Conservation (phyloP, 148 eudicot genomes). For the Nyssa sinensis region DNA sequence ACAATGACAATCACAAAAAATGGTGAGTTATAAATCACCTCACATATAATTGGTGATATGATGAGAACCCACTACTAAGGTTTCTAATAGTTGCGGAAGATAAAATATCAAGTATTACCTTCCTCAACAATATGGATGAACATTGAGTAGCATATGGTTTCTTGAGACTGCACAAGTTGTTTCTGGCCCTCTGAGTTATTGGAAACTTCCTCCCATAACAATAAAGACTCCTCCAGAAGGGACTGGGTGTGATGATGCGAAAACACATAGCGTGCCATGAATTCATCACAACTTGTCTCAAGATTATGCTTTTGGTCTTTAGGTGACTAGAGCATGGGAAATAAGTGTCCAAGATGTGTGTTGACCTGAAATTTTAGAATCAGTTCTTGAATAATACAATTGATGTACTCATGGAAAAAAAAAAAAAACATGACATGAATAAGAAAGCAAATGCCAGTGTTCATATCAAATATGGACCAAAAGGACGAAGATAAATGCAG, state of each 20-base stretch:
- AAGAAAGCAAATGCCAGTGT: background rate
- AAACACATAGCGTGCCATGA: slow-evolving; percentile 31
- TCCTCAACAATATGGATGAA: slow-evolving; percentile 21
- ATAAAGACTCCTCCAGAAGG: slow-evolving; percentile 22
- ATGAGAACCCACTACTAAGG: background rate
- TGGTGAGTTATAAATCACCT: background rate
- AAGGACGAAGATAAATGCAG: background rate
- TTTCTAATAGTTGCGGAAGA: background rate
- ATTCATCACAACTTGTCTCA: slow-evolving; percentile 16
- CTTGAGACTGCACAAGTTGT: slow-evolving; percentile 26
- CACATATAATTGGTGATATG: background rate
- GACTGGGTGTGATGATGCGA: slow-evolving; percentile 24
- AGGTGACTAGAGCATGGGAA: background rate
- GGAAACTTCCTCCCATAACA: slow-evolving; percentile 29
- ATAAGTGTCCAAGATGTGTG: background rate
- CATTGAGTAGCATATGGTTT: slow-evolving; percentile 14
- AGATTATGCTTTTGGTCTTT: background rate
- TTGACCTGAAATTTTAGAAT: background rate
- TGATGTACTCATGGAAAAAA: background rate
- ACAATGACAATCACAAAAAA: background rate
- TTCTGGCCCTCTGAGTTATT: slow-evolving; percentile 24
- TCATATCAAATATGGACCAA: background rate
- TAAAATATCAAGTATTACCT: slow-evolving; percentile 34
- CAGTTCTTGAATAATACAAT: background rate
- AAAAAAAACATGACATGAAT: background rate